Conservation (phyloP, 2,329 filamentous ascomycete species). For the Didymella exigua region DNA sequence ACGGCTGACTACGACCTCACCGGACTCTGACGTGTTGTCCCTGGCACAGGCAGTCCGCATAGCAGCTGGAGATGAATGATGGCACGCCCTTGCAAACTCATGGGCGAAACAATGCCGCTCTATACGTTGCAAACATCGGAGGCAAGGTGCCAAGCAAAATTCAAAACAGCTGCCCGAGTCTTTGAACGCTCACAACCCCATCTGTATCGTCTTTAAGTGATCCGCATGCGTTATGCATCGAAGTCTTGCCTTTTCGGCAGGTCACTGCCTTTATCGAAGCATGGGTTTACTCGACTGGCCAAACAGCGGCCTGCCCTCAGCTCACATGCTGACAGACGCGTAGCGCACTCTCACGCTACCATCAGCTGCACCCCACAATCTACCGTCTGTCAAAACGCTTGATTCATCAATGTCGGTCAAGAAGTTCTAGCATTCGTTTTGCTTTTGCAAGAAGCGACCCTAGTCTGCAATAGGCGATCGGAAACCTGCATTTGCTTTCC, state of each 20-base stretch:
- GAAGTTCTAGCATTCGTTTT: slow-evolving; percentile 6
- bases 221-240: slow-evolving; percentile 1
- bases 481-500: slow-evolving; percentile 12
- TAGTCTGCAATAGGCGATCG: slow-evolving; percentile 11
- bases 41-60: neutral
- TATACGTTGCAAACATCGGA: neutral
- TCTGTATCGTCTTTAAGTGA: neutral
- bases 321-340: slow-evolving; percentile 16
- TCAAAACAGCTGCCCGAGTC: neutral
- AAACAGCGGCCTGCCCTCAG: slow-evolving; percentile 8
- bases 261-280: neutral
- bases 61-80: neutral
- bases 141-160: neutral
- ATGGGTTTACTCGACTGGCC: slow-evolving; percentile 7
- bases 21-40: neutral
- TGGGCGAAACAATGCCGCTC: neutral
- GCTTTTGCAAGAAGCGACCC: slow-evolving; percentile 5
- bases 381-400: slow-evolving; percentile 8
- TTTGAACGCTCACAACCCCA: neutral
- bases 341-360: slow-evolving; percentile 11
- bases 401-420: slow-evolving; percentile 14
- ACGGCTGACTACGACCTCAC: slow-evolving; percentile 4
- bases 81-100: neutral
- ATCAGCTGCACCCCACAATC: slow-evolving; percentile 18
- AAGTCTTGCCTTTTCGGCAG: slow-evolving; percentile 1